Evolutionary conservation across 495 filamentous ascomycete genomes (phyloP), one percentile per base, ranked within the genome.

Genomic region (Daldinia decipiens): DNA sequence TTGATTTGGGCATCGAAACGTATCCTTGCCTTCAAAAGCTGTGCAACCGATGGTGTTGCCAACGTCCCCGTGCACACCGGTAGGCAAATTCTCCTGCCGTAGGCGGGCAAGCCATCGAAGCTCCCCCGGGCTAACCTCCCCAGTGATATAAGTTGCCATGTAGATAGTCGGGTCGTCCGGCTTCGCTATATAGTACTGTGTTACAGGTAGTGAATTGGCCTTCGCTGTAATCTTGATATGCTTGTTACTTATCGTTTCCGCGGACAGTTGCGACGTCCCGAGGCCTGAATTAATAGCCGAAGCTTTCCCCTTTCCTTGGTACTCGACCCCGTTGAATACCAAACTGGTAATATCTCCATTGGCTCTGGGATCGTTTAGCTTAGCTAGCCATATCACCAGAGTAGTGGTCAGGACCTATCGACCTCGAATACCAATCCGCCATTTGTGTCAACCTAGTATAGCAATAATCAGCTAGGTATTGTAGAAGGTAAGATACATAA

Each of bases 91-190:
- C 5, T 77, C 70, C 13, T 83, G 76, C 1, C 81, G 81, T 27
- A 90, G 75, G 15, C 87, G 82, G 12, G 85, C 84, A 27, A 90
- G 86, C 71, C 82, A 89, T 39, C 87, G 82, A 7, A 89, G 78
- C 75, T 90, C 87, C 12, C 87, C 87, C 26, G 88, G 78, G 1
- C 72, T 65, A 0, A 87, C 84, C 65, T 88, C 85, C 0, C 81
- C 84, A 5, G 85, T 87, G 43, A 84, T 88, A 45, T 89, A 83
- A 9, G 87, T 89, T 0, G 83, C 87, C 86, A 89, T 87, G 65
- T 86, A 86, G 53, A 89, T 81, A 8, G 83, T 86, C 4, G 83
- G 73, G 47, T 85, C 81, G 1, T 85, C 85, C 50, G 82, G 81
- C 52, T 82, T 83, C 4, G 83, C 84, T 47, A 89, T 81, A 66